These are phyloP conservation scores for Epichloe brachyelytri DNA, from an alignment of 2,329 filamentous ascomycete species.

Conservation along the genomic window DNA sequence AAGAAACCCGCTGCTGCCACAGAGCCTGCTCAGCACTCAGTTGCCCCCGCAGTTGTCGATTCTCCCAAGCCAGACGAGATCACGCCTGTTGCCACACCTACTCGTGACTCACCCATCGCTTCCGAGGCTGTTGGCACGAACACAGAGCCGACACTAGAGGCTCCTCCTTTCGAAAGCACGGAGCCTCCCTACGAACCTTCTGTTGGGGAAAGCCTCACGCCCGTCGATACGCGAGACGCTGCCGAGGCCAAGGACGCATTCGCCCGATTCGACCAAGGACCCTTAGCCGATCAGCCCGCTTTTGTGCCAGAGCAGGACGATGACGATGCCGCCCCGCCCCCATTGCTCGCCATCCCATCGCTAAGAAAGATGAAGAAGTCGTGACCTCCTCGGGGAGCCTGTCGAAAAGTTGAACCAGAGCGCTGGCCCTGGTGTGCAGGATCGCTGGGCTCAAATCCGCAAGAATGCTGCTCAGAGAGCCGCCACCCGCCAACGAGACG, in stretches of 20 bases:
- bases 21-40: conserved; percentile 4
- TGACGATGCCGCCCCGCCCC: conserved; percentile 39
- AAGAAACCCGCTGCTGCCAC: conserved; percentile 20
- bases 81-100: not conserved
- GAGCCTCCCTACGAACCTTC: conserved; percentile 11
- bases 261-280: conserved; percentile 73
- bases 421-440: conserved; percentile 33
- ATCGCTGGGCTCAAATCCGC: conserved; percentile 91
- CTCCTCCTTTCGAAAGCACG: not conserved
- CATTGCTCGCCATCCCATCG: conserved; percentile 29
- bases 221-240: conserved; percentile 45
- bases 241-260: conserved; percentile 48
- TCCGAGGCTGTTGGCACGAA: not conserved
- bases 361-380: conserved; percentile 4
- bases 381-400: conserved; percentile 10
- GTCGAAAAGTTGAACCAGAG: conserved; percentile 22
- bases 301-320: conserved; percentile 54
- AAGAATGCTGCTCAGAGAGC: conserved; percentile 85
- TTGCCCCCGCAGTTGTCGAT: not conserved
- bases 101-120: not conserved
- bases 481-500: conserved; percentile 50
- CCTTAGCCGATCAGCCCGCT: conserved; percentile 72
- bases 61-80: not conserved
- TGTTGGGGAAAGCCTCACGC: conserved; percentile 34
- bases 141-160: not conserved